Evolutionary conservation across 2,329 filamentous ascomycete genomes (phyloP).

Genomic region (Pseudohalonectria lignicola): DNA sequence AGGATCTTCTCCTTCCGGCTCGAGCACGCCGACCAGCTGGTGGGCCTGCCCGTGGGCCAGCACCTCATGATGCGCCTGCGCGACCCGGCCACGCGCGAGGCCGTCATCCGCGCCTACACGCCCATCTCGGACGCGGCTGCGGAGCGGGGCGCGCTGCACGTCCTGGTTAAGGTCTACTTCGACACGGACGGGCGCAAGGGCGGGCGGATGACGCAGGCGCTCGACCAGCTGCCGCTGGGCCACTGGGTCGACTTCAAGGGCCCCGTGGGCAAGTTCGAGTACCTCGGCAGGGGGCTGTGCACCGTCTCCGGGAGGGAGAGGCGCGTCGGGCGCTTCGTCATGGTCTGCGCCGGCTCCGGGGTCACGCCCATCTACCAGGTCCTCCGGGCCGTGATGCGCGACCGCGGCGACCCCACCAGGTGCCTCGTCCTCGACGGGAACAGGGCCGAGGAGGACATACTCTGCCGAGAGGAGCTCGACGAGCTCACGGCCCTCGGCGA

Average conservation of each 20-base stretch:
- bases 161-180: conserved; percentile 78
- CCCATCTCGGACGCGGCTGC: conserved; percentile 55
- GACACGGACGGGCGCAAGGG: conserved; percentile 43
- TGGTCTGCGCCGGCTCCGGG: conserved; percentile 83
- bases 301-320: conserved; percentile 45
- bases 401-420: conserved; percentile 49
- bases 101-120: conserved; percentile 79
- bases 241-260: conserved; percentile 77
- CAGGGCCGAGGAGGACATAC: conserved; percentile 65
- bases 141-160: conserved; percentile 53
- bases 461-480: conserved; percentile 66
- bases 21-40: conserved; percentile 54
- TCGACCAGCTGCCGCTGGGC: conserved; percentile 63
- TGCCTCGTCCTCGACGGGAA: conserved; percentile 77
- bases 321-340: conserved; percentile 57
- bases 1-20: conserved; percentile 73
- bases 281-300: conserved; percentile 57
- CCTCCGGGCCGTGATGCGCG: conserved; percentile 59
- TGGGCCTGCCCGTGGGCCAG: conserved; percentile 75
- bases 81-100: conserved; percentile 58
- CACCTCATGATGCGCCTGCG: conserved; percentile 76
- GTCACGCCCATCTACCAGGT: conserved; percentile 90
- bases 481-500: conserved; percentile 39
- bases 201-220: conserved; percentile 71
- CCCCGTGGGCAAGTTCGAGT: conserved; percentile 77